Conservation (phyloP, 208 protist genomes). For the Naegleria fowleri region DNA sequence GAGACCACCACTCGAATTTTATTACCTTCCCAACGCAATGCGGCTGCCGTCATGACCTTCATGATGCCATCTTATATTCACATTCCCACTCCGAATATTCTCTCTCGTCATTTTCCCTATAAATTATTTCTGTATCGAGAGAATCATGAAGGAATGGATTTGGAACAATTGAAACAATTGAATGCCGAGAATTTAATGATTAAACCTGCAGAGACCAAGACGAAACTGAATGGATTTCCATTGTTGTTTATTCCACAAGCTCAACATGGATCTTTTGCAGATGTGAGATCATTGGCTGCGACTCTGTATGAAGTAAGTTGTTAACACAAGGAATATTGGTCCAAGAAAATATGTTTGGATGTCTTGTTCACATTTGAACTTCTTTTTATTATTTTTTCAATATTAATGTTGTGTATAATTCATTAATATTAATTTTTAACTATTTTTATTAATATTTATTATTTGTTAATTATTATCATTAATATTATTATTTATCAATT, state of each 20-base stretch:
- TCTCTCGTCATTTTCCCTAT: neutral
- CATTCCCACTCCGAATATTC: neutral
- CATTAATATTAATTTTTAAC: too few relatives aligned
- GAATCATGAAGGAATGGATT: neutral
- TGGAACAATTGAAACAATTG: neutral
- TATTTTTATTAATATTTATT: too few relatives aligned
- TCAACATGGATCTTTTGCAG: neutral
- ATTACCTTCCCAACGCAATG: neutral
- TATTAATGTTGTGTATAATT: too few relatives aligned
- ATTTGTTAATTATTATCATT: too few relatives aligned
- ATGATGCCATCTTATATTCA: neutral
- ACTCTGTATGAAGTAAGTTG: neutral
- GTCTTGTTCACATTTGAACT: too few relatives aligned
- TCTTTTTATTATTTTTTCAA: too few relatives aligned
- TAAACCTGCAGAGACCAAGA: neutral
- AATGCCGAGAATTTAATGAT: too few relatives aligned
- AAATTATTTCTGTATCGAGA: neutral
- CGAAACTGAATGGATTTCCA: neutral
- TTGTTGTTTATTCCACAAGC: neutral
- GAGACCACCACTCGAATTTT: neutral
- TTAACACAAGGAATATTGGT: too few relatives aligned
- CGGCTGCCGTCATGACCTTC: neutral
- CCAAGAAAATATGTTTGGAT: too few relatives aligned
- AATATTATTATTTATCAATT: too few relatives aligned
- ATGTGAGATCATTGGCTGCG: neutral